These are phyloP conservation scores for Smallanthus sonchifolius DNA, from an alignment of 129 eudicot genomes.

Conservation along the genomic window DNA sequence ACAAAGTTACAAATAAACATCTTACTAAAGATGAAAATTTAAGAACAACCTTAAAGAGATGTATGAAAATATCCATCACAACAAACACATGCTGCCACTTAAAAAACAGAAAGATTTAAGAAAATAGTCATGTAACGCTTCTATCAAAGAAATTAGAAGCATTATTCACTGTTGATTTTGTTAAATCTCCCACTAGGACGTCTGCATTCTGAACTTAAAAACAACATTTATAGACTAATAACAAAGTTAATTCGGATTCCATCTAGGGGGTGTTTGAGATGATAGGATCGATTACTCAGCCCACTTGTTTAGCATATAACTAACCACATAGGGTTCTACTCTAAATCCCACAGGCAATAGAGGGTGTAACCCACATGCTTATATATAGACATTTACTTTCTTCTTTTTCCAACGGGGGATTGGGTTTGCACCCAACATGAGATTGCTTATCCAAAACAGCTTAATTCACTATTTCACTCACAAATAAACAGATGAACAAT, in stretches of 20 bases:
- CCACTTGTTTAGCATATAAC: not conserved
- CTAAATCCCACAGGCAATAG: not conserved
- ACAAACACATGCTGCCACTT: not conserved
- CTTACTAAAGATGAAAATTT: not conserved
- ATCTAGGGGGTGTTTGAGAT: not conserved
- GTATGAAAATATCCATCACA: not conserved
- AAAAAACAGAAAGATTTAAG: not conserved
- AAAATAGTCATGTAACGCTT: not conserved
- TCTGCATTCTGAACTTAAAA: not conserved
- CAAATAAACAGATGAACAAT: not conserved
- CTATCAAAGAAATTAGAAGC: not conserved
- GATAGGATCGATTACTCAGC: not conserved
- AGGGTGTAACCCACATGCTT: not conserved
- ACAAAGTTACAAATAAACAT: not conserved
- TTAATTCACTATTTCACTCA: not conserved
- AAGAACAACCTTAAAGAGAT: not conserved
- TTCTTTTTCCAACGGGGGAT: not conserved
- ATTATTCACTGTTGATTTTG: not conserved
- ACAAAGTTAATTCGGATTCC: not conserved
- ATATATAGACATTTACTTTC: not conserved
- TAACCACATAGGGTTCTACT: not conserved
- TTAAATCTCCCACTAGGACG: not conserved
- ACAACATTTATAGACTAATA: not conserved
- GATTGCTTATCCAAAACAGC: not conserved
- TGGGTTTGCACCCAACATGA: not conserved